Conservation (phyloP, 352 stramenopile species). For the Pythium aristosporum region DNA sequence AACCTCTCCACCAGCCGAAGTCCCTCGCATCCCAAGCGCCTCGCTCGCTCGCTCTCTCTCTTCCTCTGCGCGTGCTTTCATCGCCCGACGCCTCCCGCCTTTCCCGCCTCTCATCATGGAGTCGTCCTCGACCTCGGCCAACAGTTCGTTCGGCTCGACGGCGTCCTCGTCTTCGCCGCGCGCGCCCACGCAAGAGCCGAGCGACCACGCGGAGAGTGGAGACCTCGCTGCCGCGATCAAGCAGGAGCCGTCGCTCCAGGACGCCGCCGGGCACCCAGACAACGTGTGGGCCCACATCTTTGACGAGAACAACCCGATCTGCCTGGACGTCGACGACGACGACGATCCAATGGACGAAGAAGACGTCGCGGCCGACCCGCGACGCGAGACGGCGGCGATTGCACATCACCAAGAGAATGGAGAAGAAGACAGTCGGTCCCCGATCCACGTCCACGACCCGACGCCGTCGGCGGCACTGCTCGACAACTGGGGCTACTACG, state of each 20-base stretch:
- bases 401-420: background rate
- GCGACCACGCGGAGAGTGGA: background rate
- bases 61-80: background rate
- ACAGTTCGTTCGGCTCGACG: constrained; percentile 21
- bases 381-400: background rate
- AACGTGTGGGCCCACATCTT: constrained; percentile 39
- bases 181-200: background rate
- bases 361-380: constrained; percentile 16
- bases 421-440: background rate
- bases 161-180: constrained; percentile 16
- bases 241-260: constrained; percentile 7
- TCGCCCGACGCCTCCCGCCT: background rate
- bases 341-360: constrained; percentile 34
- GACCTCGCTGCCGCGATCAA: constrained; percentile 7
- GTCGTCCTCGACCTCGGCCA: constrained; percentile 4
- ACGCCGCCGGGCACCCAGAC: constrained; percentile 24
- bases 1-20: background rate
- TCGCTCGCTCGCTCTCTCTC: background rate
- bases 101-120: constrained; percentile 6
- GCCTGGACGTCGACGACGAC: constrained; percentile 29
- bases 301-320: constrained; percentile 31
- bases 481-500: constrained; percentile 38
- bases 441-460: constrained; percentile 7
- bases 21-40: background rate
- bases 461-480: constrained; percentile 28